phyloP scores from a whole-genome alignment of 129 eudicot species.

The Flaveria sonorensis region DNA sequence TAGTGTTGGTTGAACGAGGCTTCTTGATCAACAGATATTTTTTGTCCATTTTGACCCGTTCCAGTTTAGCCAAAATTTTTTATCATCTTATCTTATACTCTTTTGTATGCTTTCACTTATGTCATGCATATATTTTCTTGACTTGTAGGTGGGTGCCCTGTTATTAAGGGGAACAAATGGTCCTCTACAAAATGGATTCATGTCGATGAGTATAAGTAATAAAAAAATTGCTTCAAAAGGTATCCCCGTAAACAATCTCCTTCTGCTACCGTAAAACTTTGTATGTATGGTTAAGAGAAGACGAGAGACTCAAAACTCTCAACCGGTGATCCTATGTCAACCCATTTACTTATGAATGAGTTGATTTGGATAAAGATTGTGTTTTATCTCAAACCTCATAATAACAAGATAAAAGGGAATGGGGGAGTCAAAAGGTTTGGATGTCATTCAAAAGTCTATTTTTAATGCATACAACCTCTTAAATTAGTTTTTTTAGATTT shows the following conservation, averaged over 20 bases:
- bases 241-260: slow-evolving; percentile 9
- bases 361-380: not conserved
- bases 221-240: slow-evolving; percentile 33
- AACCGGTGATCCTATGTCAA: not conserved
- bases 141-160: slow-evolving; percentile 74
- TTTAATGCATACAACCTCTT: not conserved
- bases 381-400: not conserved
- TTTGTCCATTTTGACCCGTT: slow-evolving; percentile 8
- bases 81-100: not conserved
- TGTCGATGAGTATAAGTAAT: slow-evolving; percentile 57
- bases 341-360: too few relatives aligned
- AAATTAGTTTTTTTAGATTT: not conserved
- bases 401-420: not conserved
- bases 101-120: not conserved
- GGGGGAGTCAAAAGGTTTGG: not conserved
- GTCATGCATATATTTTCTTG: slow-evolving; percentile 6
- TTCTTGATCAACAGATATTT: not conserved
- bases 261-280: slow-evolving; percentile 5
- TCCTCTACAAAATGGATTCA: slow-evolving; percentile 86
- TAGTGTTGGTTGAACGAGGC: slow-evolving; percentile 3
- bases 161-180: slow-evolving; percentile 89
- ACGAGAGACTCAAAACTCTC: not conserved
- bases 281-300: not conserved
- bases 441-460: too few relatives aligned
- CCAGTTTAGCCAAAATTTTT: not conserved